phyloP scores from a whole-genome alignment of 163 green algal species.

The Scenedesmus sp. region DNA sequence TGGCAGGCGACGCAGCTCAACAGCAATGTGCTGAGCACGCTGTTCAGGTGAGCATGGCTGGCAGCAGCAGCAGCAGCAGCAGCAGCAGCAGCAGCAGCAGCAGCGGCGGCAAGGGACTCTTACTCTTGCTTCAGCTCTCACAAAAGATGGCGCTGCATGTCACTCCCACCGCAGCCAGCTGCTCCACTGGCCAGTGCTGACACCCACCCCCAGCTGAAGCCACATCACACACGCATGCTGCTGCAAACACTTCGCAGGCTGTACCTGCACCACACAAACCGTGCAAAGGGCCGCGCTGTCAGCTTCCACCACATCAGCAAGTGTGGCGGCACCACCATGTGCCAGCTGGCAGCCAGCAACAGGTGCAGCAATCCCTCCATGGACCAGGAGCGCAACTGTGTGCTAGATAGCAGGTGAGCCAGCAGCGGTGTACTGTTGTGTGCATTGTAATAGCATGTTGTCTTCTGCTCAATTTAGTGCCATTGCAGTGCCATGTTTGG shows the following conservation, averaged over 20 bases:
- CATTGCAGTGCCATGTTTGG: too few relatives aligned
- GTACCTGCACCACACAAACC: constrained; percentile 22
- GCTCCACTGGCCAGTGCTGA: not conserved
- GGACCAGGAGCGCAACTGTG: constrained; percentile 36
- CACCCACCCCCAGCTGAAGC: too few relatives aligned
- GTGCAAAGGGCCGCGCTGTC: constrained; percentile 32
- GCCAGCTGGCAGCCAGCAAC: constrained; percentile 49
- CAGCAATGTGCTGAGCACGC: constrained; percentile 27
- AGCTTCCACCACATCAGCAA: constrained; percentile 51
- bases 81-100: not conserved
- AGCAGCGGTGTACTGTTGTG: too few relatives aligned
- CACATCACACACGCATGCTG: too few relatives aligned
- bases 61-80: not conserved
- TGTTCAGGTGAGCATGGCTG: constrained; percentile 30
- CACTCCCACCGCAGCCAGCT: not conserved
- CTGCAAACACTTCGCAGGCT: not conserved
- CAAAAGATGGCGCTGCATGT: not conserved
- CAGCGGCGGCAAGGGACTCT: not conserved
- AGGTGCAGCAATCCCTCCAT: constrained; percentile 38
- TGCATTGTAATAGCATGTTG: not conserved
- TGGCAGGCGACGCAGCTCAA: constrained; percentile 36
- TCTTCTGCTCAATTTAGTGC: too few relatives aligned
- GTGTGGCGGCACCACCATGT: constrained; percentile 47
- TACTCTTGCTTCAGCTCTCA: not conserved
- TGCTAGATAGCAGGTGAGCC: constrained; percentile 24